phyloP scores from a whole-genome alignment of 169 alveolate species.

The Cryptosporidium andersoni region DNA sequence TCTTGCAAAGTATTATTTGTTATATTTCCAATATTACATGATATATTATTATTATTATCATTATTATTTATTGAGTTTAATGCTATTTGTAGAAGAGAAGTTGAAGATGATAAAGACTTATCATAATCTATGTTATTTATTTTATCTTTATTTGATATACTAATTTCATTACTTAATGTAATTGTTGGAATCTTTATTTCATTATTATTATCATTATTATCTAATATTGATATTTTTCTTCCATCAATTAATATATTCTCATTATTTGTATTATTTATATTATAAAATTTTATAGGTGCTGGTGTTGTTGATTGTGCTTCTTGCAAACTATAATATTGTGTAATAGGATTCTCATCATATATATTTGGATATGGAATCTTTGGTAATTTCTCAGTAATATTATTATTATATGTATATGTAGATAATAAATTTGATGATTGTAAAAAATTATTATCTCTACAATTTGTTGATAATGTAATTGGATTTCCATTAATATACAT shows the following conservation, averaged over 20 bases:
- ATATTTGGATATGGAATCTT: too few relatives aligned
- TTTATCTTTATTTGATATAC: background rate
- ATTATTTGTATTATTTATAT: background rate
- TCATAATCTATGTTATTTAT: background rate
- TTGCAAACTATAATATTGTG: too few relatives aligned
- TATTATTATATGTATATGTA: too few relatives aligned
- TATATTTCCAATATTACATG: slow-evolving; percentile 1
- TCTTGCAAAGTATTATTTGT: background rate
- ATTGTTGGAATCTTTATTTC: background rate
- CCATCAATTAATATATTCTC: background rate
- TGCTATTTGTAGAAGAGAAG: slow-evolving; percentile 45
- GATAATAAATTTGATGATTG: too few relatives aligned
- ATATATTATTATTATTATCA: slow-evolving; percentile 28
- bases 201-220: background rate
- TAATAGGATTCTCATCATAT: too few relatives aligned
- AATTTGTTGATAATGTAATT: background rate
- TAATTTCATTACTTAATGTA: background rate
- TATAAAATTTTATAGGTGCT: background rate
- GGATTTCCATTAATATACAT: background rate
- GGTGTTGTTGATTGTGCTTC: too few relatives aligned
- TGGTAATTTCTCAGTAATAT: too few relatives aligned
- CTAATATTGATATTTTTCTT: too few relatives aligned
- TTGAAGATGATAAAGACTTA: slow-evolving; percentile 23
- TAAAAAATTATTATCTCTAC: too few relatives aligned
- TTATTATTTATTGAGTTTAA: slow-evolving; percentile 55